These are phyloP conservation scores for Aspergillus fructus DNA, from an alignment of 2,329 filamentous ascomycete genomes.

Conservation along the genomic window DNA sequence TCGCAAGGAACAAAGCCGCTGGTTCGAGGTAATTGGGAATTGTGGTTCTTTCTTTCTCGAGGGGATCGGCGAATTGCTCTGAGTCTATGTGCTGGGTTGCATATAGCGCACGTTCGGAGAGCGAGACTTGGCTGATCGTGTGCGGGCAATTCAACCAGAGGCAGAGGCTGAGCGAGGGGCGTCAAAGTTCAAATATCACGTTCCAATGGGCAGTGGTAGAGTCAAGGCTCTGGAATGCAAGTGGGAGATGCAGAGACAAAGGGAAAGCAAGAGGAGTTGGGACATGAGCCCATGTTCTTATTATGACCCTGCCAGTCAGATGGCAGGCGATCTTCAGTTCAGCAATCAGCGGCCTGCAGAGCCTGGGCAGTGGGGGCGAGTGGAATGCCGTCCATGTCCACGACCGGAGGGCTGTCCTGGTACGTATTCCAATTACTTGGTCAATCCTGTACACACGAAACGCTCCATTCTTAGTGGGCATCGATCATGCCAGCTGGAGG, in stretches of 20 bases:
- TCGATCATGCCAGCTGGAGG: not conserved
- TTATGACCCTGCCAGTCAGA: conserved; percentile 10
- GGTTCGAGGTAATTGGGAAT: not conserved
- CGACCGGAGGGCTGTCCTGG: not conserved
- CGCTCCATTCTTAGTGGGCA: not conserved
- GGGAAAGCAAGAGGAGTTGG: not conserved
- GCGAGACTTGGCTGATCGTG: not conserved
- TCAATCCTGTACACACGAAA: not conserved
- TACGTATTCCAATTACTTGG: not conserved
- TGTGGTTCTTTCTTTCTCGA: not conserved
- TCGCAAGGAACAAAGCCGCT: not conserved
- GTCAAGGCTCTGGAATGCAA: not conserved
- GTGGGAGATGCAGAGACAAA: not conserved
- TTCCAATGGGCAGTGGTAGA: not conserved
- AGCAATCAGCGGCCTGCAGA: not conserved
- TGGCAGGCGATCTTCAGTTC: conserved; percentile 10
- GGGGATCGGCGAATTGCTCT: not conserved
- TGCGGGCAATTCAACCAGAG: not conserved
- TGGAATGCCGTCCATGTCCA: conserved; percentile 1
- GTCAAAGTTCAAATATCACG: not conserved
- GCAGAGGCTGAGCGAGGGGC: not conserved
- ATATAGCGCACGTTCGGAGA: not conserved
- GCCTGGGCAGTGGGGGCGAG: conserved; percentile 5
- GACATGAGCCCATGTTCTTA: conserved; percentile 8
- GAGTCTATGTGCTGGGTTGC: not conserved